Base-by-base conservation (phyloP, 495 filamentous ascomycete species). In the Penicillium cinerascens region DNA sequence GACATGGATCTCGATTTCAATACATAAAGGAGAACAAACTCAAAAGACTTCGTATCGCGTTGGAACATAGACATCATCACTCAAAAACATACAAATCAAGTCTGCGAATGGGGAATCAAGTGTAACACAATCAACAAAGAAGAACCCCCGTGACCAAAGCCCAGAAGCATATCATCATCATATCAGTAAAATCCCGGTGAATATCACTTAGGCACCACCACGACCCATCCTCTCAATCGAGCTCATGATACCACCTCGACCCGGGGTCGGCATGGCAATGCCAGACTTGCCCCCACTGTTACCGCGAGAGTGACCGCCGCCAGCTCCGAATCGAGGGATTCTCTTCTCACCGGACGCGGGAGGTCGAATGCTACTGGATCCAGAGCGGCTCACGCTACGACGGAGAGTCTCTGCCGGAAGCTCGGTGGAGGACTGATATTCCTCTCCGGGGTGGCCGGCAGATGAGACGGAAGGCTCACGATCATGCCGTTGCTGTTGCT, bases 141-240 rank as follows among this genome's bases (percentile, higher is more conserved):
- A 18, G 17, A 40, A 46, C 27, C 25, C 16, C n/a, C n/a, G n/a
- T 15, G 18, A 48, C 23, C 15, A 40, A 27, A 48, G 49, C 15
- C 39, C 15, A 44, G 27, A 53, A 52, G 20, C 10, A 27, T 47
- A 37, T 17, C 22, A 51, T n/a, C 6, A 52, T 25, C 7, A 48
- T 4, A 48, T 42, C 11, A 47, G 46, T n/a, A 36, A 48, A 44
- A 18, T 27, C 18, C 22, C 26, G 23, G 33, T 16, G 48, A 20
- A 22, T 25, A n/a, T 39, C 33, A 15, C 38, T 26, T 53, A 63
- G 15, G 41, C 58, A 49, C 66, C 68, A 40, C 73, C 71, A 29
- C 71, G 66, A 9, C 83, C 84, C 84, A 87, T 87, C 66, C 81
- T 78, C 70, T 87, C 85, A 68, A 87, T 86, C 6, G 82, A 85